Evolutionary conservation across 2,329 filamentous ascomycete species (phyloP).

Genomic region (Penicillium sp.): DNA sequence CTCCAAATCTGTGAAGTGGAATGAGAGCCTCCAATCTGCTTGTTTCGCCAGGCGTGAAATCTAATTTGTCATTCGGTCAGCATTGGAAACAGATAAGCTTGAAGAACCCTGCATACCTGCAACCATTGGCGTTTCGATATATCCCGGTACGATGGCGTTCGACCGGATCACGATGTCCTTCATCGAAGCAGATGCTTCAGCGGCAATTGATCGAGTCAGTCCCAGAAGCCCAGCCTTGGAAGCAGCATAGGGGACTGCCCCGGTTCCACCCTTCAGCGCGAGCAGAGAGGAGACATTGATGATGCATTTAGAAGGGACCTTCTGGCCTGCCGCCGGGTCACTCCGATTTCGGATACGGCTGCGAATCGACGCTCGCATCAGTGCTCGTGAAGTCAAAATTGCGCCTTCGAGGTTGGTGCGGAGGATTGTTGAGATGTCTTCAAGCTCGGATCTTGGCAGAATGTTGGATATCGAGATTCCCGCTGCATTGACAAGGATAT

Average conservation of each 20-base stretch:
- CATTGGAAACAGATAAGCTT: neutral
- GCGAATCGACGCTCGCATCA: slow-evolving; percentile 40
- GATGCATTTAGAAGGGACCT: slow-evolving; percentile 65
- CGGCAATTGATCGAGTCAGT: slow-evolving; percentile 42
- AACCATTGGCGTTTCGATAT: slow-evolving; percentile 81
- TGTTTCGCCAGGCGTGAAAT: slow-evolving; percentile 41
- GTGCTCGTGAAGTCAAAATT: slow-evolving; percentile 41
- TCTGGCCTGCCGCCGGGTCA: slow-evolving; percentile 50
- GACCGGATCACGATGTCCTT: slow-evolving; percentile 69
- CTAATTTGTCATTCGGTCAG: slow-evolving; percentile 30
- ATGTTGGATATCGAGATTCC: slow-evolving; percentile 69
- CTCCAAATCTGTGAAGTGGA: slow-evolving; percentile 68
- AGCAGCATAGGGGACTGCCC: slow-evolving; percentile 73
- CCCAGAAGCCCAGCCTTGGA: slow-evolving; percentile 80
- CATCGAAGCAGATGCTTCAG: slow-evolving; percentile 49
- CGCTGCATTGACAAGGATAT: slow-evolving; percentile 77
- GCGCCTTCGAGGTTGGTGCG: slow-evolving; percentile 66
- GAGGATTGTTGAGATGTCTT: slow-evolving; percentile 60
- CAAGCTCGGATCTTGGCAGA: slow-evolving; percentile 57
- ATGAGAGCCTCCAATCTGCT: slow-evolving; percentile 52
- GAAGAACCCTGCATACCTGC: slow-evolving; percentile 51
- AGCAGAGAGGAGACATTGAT: slow-evolving; percentile 82
- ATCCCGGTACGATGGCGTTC: slow-evolving; percentile 81
- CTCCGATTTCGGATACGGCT: slow-evolving; percentile 28
- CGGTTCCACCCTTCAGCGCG: slow-evolving; percentile 67